These are phyloP conservation scores for Fusarium proliferatum DNA, from an alignment of 2,329 filamentous ascomycete species.

Conservation along the genomic window DNA sequence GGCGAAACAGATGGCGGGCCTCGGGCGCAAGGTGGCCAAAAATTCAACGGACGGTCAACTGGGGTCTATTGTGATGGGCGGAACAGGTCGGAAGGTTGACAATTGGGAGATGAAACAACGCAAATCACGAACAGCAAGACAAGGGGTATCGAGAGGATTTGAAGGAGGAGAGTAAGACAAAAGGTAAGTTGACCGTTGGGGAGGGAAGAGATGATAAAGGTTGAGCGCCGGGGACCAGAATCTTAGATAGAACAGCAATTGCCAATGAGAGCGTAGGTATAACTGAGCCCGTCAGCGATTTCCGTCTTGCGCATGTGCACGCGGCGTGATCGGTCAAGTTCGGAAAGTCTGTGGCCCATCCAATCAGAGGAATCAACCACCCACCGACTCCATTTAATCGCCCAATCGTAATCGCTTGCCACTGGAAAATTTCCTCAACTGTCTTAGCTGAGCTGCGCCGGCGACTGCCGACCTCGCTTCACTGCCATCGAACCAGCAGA, in stretches of 20 bases:
- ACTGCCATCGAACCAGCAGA: slow-evolving; percentile 16
- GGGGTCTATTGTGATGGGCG: slow-evolving; percentile 33
- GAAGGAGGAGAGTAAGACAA: not conserved
- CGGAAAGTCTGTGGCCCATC: slow-evolving; percentile 28
- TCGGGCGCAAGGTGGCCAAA: slow-evolving; percentile 39
- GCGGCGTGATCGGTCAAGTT: slow-evolving; percentile 40
- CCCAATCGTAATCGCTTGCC: slow-evolving; percentile 30
- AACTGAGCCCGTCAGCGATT: slow-evolving; percentile 33
- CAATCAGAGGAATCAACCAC: slow-evolving; percentile 9
- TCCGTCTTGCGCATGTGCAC: slow-evolving; percentile 24
- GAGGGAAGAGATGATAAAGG: slow-evolving; percentile 16
- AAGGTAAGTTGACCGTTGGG: not conserved
- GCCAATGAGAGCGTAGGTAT: slow-evolving; percentile 42
- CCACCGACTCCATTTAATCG: not conserved
- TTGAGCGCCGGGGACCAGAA: not conserved
- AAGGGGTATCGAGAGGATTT: not conserved
- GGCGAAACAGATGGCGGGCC: not conserved
- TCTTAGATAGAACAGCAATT: slow-evolving; percentile 25
- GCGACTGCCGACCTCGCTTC: slow-evolving; percentile 22
- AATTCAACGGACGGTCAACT: slow-evolving; percentile 7
- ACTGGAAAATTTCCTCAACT: slow-evolving; percentile 17
- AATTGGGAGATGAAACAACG: slow-evolving; percentile 6
- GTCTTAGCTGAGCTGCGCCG: slow-evolving; percentile 23
- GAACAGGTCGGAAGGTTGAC: slow-evolving; percentile 32
- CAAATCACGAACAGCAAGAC: slow-evolving; percentile 14